These are phyloP conservation scores for Coniella lustricola DNA, from an alignment of 2,329 filamentous ascomycete genomes.

Conservation along the genomic window DNA sequence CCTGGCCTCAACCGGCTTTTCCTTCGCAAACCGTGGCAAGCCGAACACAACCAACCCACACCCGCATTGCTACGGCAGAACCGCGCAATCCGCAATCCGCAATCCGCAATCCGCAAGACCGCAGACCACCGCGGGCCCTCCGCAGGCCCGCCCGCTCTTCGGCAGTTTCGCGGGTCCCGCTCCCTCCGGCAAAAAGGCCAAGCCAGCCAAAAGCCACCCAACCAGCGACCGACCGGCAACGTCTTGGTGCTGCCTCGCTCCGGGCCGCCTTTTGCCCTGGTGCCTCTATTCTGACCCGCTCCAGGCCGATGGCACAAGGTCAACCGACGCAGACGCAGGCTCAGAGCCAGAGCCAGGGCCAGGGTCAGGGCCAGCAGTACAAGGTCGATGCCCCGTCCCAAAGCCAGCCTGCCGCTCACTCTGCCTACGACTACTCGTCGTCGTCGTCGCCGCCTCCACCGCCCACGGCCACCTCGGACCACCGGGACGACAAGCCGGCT, in stretches of 20 bases:
- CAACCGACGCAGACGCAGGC: not conserved
- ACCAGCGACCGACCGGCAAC: not conserved
- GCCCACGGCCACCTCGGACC: slow-evolving; percentile 13
- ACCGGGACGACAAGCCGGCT: slow-evolving; percentile 12
- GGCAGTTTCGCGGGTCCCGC: no score
- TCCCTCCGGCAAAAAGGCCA: no score
- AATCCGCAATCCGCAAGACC: not conserved
- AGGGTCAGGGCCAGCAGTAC: no score
- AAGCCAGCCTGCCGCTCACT: slow-evolving; percentile 2
- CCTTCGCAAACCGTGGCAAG: slow-evolving; percentile 16
- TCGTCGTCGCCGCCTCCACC: slow-evolving; percentile 5
- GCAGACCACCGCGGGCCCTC: no score
- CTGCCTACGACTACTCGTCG: slow-evolving; percentile 13
- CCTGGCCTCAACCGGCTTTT: no score
- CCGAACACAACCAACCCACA: slow-evolving; percentile 16
- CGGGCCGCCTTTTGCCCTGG: no score
- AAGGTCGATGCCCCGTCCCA: no score
- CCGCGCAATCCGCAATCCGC: not conserved
- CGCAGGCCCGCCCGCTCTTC: no score
- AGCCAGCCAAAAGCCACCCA: no score
- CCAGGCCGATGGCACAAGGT: slow-evolving; percentile 11
- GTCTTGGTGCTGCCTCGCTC: not conserved
- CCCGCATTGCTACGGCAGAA: not conserved
- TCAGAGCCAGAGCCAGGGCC: not conserved
- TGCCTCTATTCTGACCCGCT: slow-evolving; percentile 6